Conservation (phyloP, 2,329 filamentous ascomycete species). For the Hirsutella minnesotensis region DNA sequence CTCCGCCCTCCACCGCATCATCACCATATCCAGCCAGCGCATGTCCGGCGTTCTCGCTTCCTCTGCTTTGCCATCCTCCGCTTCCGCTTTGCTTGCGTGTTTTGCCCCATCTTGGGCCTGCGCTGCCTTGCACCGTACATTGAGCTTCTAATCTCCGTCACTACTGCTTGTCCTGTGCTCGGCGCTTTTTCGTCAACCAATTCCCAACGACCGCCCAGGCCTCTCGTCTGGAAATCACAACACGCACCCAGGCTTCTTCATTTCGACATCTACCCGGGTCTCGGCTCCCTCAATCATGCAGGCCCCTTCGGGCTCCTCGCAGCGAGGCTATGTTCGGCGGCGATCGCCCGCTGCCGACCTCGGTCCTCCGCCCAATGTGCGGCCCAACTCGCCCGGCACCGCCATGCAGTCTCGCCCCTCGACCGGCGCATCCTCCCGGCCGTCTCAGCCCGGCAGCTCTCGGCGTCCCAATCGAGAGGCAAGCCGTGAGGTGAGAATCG, state of each 20-base stretch:
- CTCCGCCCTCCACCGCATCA: neutral
- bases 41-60: neutral
- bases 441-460: slow-evolving; percentile 26
- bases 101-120: no score
- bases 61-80: neutral
- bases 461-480: slow-evolving; percentile 20
- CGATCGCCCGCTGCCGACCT: slow-evolving; percentile 52
- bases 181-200: no score
- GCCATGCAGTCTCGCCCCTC: slow-evolving; percentile 51
- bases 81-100: neutral
- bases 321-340: slow-evolving; percentile 41
- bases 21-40: neutral
- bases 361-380: slow-evolving; percentile 43
- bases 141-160: no score
- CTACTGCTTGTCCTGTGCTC: no score
- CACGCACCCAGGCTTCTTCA: neutral
- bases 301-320: slow-evolving; percentile 30
- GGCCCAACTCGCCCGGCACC: slow-evolving; percentile 50
- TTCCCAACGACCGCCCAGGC: no score
- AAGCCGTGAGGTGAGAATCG: slow-evolving; percentile 12
- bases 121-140: no score
- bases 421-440: slow-evolving; percentile 51
- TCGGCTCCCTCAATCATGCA: slow-evolving; percentile 30
- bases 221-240: no score
- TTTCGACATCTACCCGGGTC: neutral